Percentiles rank a stretch among this genome's conserved stretches.
Conservation (phyloP, 805 yeast genomes). For the Saccharomycopsis sp. region DNA sequence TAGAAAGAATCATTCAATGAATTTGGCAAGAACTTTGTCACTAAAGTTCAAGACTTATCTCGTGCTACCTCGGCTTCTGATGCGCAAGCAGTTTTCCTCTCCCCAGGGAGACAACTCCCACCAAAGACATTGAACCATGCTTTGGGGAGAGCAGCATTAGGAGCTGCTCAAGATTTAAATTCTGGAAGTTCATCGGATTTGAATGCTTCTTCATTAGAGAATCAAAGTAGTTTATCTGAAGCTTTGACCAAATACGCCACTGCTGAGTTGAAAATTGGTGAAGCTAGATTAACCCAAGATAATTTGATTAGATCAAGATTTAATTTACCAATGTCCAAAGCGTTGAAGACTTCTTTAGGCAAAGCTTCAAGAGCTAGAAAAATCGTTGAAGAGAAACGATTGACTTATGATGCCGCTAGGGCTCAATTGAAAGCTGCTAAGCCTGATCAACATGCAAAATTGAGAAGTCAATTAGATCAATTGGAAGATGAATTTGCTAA, state of each 20-base stretch:
- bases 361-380: constrained; percentile 64
- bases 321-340: constrained; percentile 57
- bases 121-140: constrained; percentile 86
- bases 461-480: constrained; percentile 70
- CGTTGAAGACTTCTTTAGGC: constrained; percentile 51
- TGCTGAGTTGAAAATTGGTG: constrained; percentile 69
- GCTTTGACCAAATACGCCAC: constrained; percentile 62
- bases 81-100: constrained; percentile 65
- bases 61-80: constrained; percentile 74
- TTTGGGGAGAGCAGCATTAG: constrained; percentile 65
- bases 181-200: constrained; percentile 3
- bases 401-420: constrained; percentile 76
- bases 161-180: constrained; percentile 21
- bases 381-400: constrained; percentile 69
- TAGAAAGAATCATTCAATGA: constrained; percentile 65
- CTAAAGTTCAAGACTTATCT: constrained; percentile 59
- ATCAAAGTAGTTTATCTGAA: constrained; percentile 45
- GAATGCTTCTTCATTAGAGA: constrained; percentile 6
- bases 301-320: constrained; percentile 61
- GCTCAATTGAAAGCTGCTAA: constrained; percentile 41
- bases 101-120: constrained; percentile 41
- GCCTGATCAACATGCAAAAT: constrained; percentile 65
- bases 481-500: constrained; percentile 88
- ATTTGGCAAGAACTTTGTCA: constrained; percentile 57
- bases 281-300: constrained; percentile 78